phyloP scores from a whole-genome alignment of 306 rosid species.

The Prunus persica region DNA sequence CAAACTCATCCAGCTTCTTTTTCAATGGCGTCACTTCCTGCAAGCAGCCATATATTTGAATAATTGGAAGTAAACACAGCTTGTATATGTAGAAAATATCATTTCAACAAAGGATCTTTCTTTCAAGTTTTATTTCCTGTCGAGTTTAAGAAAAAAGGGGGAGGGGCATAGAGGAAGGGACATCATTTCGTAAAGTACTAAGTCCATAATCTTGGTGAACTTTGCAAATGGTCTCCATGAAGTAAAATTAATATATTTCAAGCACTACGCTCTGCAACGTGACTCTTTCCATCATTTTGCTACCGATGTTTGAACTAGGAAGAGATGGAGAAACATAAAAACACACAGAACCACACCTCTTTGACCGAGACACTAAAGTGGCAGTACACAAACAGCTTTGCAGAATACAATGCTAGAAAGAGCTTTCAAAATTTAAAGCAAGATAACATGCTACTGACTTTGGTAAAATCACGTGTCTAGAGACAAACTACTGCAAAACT shows the following conservation, averaged over 20 bases:
- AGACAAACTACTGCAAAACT: background rate
- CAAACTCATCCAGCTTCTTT: constrained; percentile 95
- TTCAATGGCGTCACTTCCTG: constrained; percentile 97
- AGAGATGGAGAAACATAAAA: background rate
- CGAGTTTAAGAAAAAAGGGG: background rate
- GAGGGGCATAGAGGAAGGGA: background rate
- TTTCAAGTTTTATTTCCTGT: constrained; percentile 3
- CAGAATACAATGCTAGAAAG: background rate
- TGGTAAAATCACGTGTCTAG: background rate
- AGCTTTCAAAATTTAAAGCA: background rate
- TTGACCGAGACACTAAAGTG: background rate
- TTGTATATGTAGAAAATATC: constrained; percentile 6
- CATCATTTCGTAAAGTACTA: background rate
- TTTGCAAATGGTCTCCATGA: background rate
- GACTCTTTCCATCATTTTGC: background rate
- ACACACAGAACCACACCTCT: background rate
- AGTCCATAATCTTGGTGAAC: background rate
- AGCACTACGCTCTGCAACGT: background rate
- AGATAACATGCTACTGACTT: background rate
- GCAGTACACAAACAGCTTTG: background rate
- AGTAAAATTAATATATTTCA: background rate
- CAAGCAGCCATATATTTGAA: constrained; percentile 30
- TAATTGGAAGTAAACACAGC: constrained; percentile 12
- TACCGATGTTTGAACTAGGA: background rate
- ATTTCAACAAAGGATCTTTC: constrained; percentile 3